Conservation (phyloP, 768 basidiomycete genomes). For the Mycena vulgaris region DNA sequence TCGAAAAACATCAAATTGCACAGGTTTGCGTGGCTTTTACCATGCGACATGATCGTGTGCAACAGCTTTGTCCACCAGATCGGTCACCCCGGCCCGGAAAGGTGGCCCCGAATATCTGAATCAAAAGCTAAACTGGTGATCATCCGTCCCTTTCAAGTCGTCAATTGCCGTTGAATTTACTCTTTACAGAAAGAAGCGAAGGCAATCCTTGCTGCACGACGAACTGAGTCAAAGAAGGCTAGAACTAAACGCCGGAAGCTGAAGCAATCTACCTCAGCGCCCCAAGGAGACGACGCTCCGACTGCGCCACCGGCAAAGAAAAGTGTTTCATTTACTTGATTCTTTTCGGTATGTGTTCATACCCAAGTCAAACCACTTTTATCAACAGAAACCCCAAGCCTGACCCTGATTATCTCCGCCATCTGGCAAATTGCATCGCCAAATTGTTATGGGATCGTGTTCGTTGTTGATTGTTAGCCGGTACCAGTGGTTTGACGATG, state of each 20-base stretch:
- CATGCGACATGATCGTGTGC: conserved; percentile 34
- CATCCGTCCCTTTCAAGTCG: conserved; percentile 33
- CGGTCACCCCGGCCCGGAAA: conserved; percentile 45
- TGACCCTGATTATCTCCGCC: conserved; percentile 8
- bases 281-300: not conserved
- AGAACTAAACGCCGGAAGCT: conserved; percentile 34
- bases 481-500: conserved; percentile 7
- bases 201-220: conserved; percentile 27
- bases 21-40: conserved; percentile 50
- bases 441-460: conserved; percentile 26
- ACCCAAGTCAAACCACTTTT: not conserved
- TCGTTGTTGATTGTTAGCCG: conserved; percentile 18
- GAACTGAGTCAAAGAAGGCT: conserved; percentile 35
- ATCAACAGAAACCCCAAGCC: not conserved
- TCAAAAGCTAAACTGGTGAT: conserved; percentile 58
- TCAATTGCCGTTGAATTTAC: conserved; percentile 8
- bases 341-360: not conserved
- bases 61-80: conserved; percentile 38
- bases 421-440: conserved; percentile 1
- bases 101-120: conserved; percentile 44
- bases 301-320: conserved; percentile 25
- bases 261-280: conserved; percentile 13
- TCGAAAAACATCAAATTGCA: conserved; percentile 56
- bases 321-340: conserved; percentile 37
- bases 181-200: conserved; percentile 33